Evolutionary conservation across 2,329 filamentous ascomycete genomes (phyloP).

Genomic region (Peltaster fructicola): DNA sequence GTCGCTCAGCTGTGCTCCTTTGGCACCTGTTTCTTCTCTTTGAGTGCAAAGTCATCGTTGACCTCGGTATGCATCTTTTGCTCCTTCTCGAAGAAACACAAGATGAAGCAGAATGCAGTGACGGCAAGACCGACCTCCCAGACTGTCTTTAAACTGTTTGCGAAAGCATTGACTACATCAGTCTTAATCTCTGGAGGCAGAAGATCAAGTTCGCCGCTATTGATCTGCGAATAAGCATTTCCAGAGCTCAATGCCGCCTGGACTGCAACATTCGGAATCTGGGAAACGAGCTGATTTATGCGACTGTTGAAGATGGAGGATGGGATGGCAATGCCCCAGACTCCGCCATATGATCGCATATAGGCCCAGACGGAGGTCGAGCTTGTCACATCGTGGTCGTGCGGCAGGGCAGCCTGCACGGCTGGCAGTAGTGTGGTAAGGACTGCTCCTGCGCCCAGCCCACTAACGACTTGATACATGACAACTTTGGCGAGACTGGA

Average conservation of each 20-base stretch:
- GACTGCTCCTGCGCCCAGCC: conserved; percentile 24
- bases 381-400: conserved; percentile 20
- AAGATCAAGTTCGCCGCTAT: not conserved
- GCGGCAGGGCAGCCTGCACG: conserved; percentile 22
- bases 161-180: not conserved
- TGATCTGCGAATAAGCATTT: not conserved
- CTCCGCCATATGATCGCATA: conserved; percentile 27
- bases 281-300: not conserved
- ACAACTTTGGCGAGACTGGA: conserved; percentile 24
- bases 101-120: not conserved
- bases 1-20: too few species aligned
- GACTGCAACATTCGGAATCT: not conserved
- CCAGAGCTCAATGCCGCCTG: not conserved
- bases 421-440: conserved; percentile 25
- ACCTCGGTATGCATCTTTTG: not conserved
- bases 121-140: not conserved
- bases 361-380: conserved; percentile 27
- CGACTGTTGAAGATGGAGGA: conserved; percentile 22
- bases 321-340: conserved; percentile 29
- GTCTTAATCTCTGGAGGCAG: not conserved
- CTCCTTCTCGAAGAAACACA: not conserved
- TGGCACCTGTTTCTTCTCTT: not conserved
- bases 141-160: conserved; percentile 1
- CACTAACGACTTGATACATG: conserved; percentile 22
- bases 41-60: conserved; percentile 1